These are phyloP conservation scores for Nepenthes gracilis DNA, from an alignment of 148 eudicot species.

Conservation along the genomic window DNA sequence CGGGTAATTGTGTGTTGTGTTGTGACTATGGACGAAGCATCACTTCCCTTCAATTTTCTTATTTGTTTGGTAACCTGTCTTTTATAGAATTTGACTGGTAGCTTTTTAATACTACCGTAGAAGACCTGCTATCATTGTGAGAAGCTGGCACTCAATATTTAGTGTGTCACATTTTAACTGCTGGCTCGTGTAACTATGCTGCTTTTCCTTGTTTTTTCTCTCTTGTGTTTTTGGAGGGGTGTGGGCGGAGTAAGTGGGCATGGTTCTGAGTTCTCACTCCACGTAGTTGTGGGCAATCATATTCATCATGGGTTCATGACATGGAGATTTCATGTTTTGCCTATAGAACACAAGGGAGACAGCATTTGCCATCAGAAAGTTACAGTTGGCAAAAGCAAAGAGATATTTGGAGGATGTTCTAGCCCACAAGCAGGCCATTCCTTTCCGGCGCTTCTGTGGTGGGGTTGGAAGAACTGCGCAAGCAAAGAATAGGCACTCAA, in stretches of 20 bases:
- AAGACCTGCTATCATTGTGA: too few relatives aligned
- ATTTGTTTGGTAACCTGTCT: too few relatives aligned
- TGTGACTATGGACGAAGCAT: too few relatives aligned
- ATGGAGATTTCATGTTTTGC: neutral
- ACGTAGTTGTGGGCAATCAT: neutral
- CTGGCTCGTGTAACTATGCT: neutral
- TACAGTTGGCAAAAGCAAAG: conserved; percentile 64
- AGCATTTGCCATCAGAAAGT: conserved; percentile 64
- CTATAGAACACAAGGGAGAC: conserved; percentile 87
- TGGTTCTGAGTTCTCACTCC: too few relatives aligned
- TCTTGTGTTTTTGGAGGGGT: neutral
- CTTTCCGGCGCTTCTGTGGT: conserved; percentile 84
- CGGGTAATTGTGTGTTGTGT: too few relatives aligned
- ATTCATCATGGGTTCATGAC: too few relatives aligned
- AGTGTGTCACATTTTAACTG: too few relatives aligned
- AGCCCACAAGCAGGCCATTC: conserved; percentile 89
- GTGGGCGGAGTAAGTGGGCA: too few relatives aligned
- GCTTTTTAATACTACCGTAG: too few relatives aligned
- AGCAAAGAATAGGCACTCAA: conserved; percentile 73
- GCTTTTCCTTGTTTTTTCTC: neutral
- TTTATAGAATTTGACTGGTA: too few relatives aligned
- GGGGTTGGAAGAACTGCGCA: conserved; percentile 94
- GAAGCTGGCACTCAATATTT: too few relatives aligned
- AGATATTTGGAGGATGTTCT: conserved; percentile 77
- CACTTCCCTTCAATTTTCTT: too few relatives aligned